These are phyloP conservation scores for Penicillium sp. DNA, from an alignment of 2,329 filamentous ascomycete species.

Conservation along the genomic window DNA sequence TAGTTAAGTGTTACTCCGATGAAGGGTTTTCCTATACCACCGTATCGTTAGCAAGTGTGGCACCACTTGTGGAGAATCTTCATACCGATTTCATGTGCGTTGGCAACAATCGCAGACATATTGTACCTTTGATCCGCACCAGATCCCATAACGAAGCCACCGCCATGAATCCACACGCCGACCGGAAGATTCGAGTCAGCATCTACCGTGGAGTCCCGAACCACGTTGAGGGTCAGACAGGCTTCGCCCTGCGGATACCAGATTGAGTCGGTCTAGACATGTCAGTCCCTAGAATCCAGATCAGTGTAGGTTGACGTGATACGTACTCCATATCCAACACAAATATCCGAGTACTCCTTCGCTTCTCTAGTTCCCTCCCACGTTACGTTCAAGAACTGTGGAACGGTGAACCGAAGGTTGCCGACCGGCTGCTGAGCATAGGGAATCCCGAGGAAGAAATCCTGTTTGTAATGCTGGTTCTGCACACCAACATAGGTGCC, in stretches of 20 bases:
- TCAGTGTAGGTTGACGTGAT: conserved; percentile 9
- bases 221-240: conserved; percentile 66
- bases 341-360: conserved; percentile 52
- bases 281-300: not conserved
- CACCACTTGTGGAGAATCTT: not conserved
- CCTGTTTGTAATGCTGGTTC: conserved; percentile 50
- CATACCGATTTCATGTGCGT: conserved; percentile 54
- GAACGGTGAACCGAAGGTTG: conserved; percentile 58
- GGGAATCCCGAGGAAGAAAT: conserved; percentile 61
- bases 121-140: conserved; percentile 65
- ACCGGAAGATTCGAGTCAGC: conserved; percentile 56
- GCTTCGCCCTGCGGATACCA: conserved; percentile 55
- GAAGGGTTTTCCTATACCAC: conserved; percentile 50
- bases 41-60: not conserved
- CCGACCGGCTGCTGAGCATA: conserved; percentile 62
- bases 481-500: conserved; percentile 55
- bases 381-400: conserved; percentile 54
- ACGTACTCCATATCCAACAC: conserved; percentile 57
- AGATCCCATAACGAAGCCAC: conserved; percentile 58
- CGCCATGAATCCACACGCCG: conserved; percentile 66
- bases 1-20: conserved; percentile 62
- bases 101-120: conserved; percentile 62
- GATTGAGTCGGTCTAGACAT: conserved; percentile 37
- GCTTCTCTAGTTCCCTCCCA: conserved; percentile 52
- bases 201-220: conserved; percentile 53